A percentile compares a stretch with the other conserved stretches of the same genome.
Evolutionary conservation across 2,329 filamentous ascomycete species (phyloP).

Genomic region (Monilinia fructigena): DNA sequence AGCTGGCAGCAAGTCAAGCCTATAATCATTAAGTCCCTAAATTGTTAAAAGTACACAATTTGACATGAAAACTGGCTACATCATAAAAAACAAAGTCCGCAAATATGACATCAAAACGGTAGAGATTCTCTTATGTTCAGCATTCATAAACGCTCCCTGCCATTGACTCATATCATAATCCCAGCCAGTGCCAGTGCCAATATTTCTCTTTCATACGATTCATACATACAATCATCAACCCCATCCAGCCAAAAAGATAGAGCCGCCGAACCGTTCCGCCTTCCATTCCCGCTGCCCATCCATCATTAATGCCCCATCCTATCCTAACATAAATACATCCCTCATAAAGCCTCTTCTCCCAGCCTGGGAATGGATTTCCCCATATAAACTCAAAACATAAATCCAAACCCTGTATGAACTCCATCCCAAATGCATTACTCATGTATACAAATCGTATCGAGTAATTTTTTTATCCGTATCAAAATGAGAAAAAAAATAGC

Average conservation of each 20-base stretch:
- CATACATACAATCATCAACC: conserved; percentile 8
- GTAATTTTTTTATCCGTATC: conserved; percentile 19
- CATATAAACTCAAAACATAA: conserved; percentile 7
- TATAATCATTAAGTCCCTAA: no score
- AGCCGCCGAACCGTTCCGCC: conserved; percentile 4
- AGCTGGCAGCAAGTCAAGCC: no score
- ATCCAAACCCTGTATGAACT: conserved; percentile 16
- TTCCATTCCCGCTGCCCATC: background rate
- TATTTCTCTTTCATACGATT: conserved; percentile 6
- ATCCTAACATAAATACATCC: conserved; percentile 9
- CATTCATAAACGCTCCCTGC: background rate
- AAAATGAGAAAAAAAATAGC: conserved; percentile 4
- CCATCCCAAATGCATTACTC: conserved; percentile 19
- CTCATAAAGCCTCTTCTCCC: background rate
- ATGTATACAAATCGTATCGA: conserved; percentile 19
- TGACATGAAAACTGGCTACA: no score
- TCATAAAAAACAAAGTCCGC: background rate
- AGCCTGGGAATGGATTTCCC: background rate
- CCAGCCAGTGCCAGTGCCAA: background rate
- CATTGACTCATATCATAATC: conserved; percentile 12
- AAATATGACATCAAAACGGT: background rate
- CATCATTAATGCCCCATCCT: conserved; percentile 15
- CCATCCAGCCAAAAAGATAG: conserved; percentile 4
- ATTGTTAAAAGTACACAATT: no score
- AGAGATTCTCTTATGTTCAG: background rate